Evolutionary conservation across 108 stramenopile genomes (phyloP), one percentile per base, ranked within the genome.

Genomic region (Chaetoceros muelleri): DNA sequence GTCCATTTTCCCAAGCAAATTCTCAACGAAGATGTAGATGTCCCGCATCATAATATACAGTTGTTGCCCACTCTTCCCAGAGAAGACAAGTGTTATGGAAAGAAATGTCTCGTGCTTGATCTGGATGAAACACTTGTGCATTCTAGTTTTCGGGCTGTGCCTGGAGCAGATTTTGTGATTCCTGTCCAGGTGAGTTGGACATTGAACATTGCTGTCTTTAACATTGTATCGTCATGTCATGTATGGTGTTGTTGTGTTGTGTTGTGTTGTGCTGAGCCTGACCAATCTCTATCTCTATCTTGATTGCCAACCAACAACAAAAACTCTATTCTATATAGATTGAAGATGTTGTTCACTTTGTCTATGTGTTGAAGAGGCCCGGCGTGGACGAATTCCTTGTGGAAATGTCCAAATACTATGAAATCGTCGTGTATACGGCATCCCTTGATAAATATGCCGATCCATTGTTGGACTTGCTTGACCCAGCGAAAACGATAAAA

Each of bases 71-170:
- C 48, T 5, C 61, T 78, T 31, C 84, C 83, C 64, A 66, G 55
- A 5, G 73, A 86, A 25, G 85, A 89, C 70, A 49, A 23, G 20
- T 10, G 8, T 40, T 5, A 34, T 47, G 93, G 90, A 20, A 91
- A 90, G 68, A 90, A 87, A 48, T 93, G 93, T 75, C 77, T 99
- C 27, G 94, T 97, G 28, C 76, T 99, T 30, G 99, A 99, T 58
- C 66, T 99, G 50, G 99, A 99, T 64, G 99, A 99, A 65, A 99
- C 99, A 3, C 64, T 99, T 21, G 97, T 98, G 3, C 99, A 98
- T 73, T 95, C 92, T 20, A 96, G 94, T 55, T 98, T 98, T 56
- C 74, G 95, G 63, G 93, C 96, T 1, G 94, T 98, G 13, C 69
- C 87, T 2, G 84, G 84, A 19, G 92, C 99, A 7, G 96, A 97